Percentiles rank a stretch among this genome's conserved stretches.
These are phyloP conservation scores for Vitis labrusca DNA, from an alignment of 164 flowering plant genomes.

Conservation along the genomic window DNA sequence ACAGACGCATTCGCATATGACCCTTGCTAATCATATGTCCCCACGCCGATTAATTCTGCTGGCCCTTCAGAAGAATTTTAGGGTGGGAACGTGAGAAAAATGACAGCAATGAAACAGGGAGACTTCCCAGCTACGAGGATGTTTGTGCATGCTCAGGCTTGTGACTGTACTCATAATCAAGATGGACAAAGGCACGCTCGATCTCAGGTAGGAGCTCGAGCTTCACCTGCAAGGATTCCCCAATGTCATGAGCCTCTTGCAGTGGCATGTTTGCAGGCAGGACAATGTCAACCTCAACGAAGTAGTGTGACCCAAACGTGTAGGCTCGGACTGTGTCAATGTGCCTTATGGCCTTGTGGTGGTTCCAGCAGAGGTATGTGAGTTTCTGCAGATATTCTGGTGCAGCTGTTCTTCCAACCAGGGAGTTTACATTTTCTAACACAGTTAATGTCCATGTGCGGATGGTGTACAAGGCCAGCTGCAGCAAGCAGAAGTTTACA, in stretches of 20 bases:
- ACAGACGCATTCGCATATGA: no score
- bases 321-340: conserved; percentile 90
- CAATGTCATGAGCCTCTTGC: conserved; percentile 90
- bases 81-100: no score
- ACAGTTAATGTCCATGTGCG: conserved; percentile 92
- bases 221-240: conserved; percentile 87
- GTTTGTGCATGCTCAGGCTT: conserved; percentile 86
- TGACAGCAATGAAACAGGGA: no score
- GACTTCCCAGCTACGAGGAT: conserved; percentile 23
- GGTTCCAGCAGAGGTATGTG: conserved; percentile 94
- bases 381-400: conserved; percentile 88
- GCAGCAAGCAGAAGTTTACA: conserved; percentile 23
- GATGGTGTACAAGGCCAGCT: conserved; percentile 92
- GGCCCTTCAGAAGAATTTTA: no score
- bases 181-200: conserved; percentile 93
- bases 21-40: no score
- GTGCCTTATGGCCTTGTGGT: conserved; percentile 79
- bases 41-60: no score
- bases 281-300: conserved; percentile 97
- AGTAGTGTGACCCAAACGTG: conserved; percentile 97
- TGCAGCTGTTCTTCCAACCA: conserved; percentile 82
- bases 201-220: conserved; percentile 85
- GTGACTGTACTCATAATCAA: conserved; percentile 84
- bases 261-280: conserved; percentile 79
- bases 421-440: conserved; percentile 86